Evolutionary conservation across 2,329 filamentous ascomycete species (phyloP), one percentile per base, ranked within the genome.

Genomic region (Pestalotiopsis sp.): DNA sequence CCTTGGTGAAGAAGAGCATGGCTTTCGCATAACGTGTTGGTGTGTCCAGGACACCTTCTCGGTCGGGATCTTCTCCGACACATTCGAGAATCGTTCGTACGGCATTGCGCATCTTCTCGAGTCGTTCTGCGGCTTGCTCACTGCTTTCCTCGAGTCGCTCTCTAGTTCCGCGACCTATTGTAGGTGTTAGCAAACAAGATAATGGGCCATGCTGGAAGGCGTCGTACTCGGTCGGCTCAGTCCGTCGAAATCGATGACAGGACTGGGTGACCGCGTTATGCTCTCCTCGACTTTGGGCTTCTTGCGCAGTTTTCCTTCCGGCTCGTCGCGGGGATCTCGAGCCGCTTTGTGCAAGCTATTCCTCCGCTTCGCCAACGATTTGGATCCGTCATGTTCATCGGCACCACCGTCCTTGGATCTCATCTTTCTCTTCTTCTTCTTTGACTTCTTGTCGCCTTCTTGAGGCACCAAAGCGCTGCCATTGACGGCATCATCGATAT

Each of bases 1-100:
- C 96, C 80, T 97, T 94, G 5, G 96, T 99, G 81, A 99, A 94
- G 84, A 92, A 97, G 71, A 98, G 89, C 88, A 99, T 91, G 14
- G 96, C 96, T 81, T 97, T 96, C 61, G 96, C 95, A 80, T 98
- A 99, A 70, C 96, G 89, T 76, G 92, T 90, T 0, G 96, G 96
- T 0, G 90, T 92, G 56, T 85, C 89, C 17, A 91, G 82, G 56
- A 92, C 81, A 57, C 90, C 90, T 71, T 90, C 87, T 40, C 90
- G 85, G 72, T 90, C 85, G 0, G 90, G 89, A 72, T 92, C 89
- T 79, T 92, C 90, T 73, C 90, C 90, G 5, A 92, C 82, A 73
- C 90, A 92, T 78, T 92, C 90, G 38, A 92, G 86, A 14, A 92
- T 84, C 1, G 90, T 92, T 63, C 88, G 83, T 31, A 92, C 88